Conservation (phyloP, 805 yeast species). For the Sugiyamaella marilandica region DNA sequence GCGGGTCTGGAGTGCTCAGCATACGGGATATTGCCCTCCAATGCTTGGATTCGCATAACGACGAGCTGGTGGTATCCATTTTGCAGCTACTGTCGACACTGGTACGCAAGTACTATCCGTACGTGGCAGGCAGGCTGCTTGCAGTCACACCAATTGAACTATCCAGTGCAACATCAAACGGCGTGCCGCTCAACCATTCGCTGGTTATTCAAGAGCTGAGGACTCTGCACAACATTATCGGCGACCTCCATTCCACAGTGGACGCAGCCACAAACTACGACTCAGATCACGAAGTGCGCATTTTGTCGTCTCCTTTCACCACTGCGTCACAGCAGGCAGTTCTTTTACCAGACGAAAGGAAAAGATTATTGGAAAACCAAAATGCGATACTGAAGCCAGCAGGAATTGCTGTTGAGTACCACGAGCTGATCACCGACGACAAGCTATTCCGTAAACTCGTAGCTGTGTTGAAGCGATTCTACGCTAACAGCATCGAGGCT, state of each 20-base stretch:
- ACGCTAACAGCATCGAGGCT: slow-evolving; percentile 26
- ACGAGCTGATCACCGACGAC: slow-evolving; percentile 7
- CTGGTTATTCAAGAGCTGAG: slow-evolving; percentile 2
- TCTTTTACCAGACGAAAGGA: slow-evolving; percentile 11
- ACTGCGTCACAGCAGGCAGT: slow-evolving; percentile 4
- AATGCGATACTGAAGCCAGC: neutral
- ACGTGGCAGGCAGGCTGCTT: slow-evolving; percentile 13
- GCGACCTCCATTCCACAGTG: slow-evolving; percentile 5
- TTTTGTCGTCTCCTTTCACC: slow-evolving; percentile 7
- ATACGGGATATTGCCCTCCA: slow-evolving; percentile 17
- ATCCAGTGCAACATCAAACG: neutral
- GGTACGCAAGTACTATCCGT: slow-evolving; percentile 26
- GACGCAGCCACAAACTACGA: neutral
- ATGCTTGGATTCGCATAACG: slow-evolving; percentile 20
- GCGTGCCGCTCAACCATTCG: neutral
- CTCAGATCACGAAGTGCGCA: slow-evolving; percentile 9
- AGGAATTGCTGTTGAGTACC: neutral
- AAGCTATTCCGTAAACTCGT: slow-evolving; percentile 3
- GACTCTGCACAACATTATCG: slow-evolving; percentile 1
- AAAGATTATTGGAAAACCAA: slow-evolving; percentile 5
- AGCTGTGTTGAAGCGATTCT: slow-evolving; percentile 14
- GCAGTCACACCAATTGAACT: neutral
- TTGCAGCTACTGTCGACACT: slow-evolving; percentile 25
- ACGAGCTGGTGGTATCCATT: slow-evolving; percentile 18
- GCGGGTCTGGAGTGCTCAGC: neutral